These are phyloP conservation scores for Panaeolus cyanescens DNA, from an alignment of 768 basidiomycete genomes.

Conservation along the genomic window DNA sequence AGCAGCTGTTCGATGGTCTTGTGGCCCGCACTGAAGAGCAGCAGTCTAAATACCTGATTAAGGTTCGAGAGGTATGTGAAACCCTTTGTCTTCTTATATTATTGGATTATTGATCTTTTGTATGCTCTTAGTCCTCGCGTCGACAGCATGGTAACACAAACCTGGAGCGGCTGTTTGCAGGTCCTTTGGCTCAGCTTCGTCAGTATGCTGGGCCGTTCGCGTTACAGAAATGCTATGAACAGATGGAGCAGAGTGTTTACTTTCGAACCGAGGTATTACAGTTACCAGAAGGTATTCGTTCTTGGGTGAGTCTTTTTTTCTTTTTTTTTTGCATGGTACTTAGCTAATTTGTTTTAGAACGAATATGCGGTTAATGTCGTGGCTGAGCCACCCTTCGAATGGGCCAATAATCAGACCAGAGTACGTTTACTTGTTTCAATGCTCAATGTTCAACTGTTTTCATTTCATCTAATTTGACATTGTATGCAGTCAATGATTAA, in stretches of 20 bases:
- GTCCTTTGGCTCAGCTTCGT: no score
- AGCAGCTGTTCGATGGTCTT: no score
- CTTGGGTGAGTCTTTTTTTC: slow-evolving; percentile 35
- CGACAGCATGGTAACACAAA: slow-evolving; percentile 21
- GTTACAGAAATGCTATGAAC: slow-evolving; percentile 23
- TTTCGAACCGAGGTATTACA: no score
- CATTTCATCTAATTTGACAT: slow-evolving; percentile 9
- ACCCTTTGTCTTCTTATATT: background rate
- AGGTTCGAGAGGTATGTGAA: slow-evolving; percentile 19
- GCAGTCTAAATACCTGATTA: slow-evolving; percentile 15
- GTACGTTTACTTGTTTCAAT: slow-evolving; percentile 7
- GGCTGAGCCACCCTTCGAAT: slow-evolving; percentile 17
- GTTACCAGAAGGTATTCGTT: slow-evolving; percentile 21
- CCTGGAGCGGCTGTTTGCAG: slow-evolving; percentile 28
- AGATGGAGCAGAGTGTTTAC: no score
- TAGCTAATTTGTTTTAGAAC: no score
- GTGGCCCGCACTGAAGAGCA: slow-evolving; percentile 24
- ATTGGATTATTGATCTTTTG: background rate
- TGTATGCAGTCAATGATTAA: slow-evolving; percentile 21
- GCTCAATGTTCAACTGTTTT: slow-evolving; percentile 1
- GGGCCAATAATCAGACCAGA: slow-evolving; percentile 19
- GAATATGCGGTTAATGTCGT: slow-evolving; percentile 18
- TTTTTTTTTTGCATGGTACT: no score
- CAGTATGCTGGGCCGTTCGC: slow-evolving; percentile 31
- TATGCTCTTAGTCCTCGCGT: slow-evolving; percentile 21